Conservation (phyloP, 2,329 filamentous ascomycete genomes). For the Botryotinia narcissicola region DNA sequence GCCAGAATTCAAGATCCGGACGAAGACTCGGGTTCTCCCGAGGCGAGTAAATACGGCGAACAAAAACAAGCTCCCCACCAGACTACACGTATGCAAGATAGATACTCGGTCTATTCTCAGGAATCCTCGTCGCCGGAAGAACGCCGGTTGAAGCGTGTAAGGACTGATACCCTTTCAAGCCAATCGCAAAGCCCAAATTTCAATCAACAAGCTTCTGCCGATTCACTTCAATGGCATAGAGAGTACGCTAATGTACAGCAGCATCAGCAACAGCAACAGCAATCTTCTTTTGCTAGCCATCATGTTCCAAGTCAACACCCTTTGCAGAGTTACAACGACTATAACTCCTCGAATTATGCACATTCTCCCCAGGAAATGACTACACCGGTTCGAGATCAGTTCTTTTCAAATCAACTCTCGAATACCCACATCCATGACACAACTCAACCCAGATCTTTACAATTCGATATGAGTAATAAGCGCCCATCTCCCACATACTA, state of each 20-base stretch:
- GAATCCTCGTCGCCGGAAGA: slow-evolving; percentile 12
- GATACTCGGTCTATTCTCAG: slow-evolving; percentile 17
- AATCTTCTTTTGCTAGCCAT: slow-evolving; percentile 10
- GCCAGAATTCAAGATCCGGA: slow-evolving; percentile 9
- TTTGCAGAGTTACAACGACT: slow-evolving; percentile 16
- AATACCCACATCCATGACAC: slow-evolving; percentile 16
- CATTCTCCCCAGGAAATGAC: slow-evolving; percentile 19
- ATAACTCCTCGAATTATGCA: slow-evolving; percentile 18
- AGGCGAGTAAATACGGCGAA: slow-evolving; percentile 12
- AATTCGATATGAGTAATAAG: slow-evolving; percentile 16
- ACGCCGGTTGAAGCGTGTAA: not conserved
- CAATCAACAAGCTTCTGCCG: not conserved
- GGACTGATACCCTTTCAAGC: slow-evolving; percentile 1
- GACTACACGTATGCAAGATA: slow-evolving; percentile 6
- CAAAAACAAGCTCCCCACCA: slow-evolving; percentile 4
- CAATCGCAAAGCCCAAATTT: slow-evolving; percentile 16
- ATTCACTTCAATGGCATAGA: slow-evolving; percentile 9
- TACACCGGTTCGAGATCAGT: slow-evolving; percentile 18
- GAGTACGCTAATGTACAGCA: not conserved
- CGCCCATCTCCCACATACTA: slow-evolving; percentile 14
- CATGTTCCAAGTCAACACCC: slow-evolving; percentile 14
- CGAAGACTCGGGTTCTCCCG: not conserved
- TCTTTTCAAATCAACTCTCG: slow-evolving; percentile 14
- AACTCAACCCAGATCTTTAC: slow-evolving; percentile 12
- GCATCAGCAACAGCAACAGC: slow-evolving; percentile 2